Conservation (phyloP, 257 asterid species). For the Rhazya stricta region DNA sequence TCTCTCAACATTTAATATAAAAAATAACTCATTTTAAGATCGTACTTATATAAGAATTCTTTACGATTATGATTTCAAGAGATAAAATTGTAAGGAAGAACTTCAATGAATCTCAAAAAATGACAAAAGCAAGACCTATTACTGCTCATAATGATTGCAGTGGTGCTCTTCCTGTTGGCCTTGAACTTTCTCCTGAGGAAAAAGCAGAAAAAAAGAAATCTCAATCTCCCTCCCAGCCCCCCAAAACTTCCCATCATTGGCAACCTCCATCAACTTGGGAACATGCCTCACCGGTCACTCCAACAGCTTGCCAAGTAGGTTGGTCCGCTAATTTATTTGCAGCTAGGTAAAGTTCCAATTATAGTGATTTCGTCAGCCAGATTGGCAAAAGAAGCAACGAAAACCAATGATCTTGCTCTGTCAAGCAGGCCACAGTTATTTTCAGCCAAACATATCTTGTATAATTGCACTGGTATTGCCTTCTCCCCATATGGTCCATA, state of each 20-base stretch:
- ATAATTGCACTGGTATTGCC: conserved; percentile 42
- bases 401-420: conserved; percentile 39
- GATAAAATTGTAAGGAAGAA: neutral
- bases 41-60: neutral
- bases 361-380: conserved; percentile 46
- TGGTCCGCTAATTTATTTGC: conserved; percentile 46
- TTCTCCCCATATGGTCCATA: conserved; percentile 48
- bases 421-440: conserved; percentile 46
- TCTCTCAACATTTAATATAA: no score
- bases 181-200: conserved; percentile 8
- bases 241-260: conserved; percentile 52
- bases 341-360: conserved; percentile 50
- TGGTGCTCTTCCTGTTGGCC: conserved; percentile 7
- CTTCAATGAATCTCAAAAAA: conserved; percentile 21
- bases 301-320: conserved; percentile 29
- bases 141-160: conserved; percentile 11
- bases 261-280: conserved; percentile 54
- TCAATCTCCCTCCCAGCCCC: conserved; percentile 43
- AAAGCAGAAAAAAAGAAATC: neutral
- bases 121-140: conserved; percentile 11
- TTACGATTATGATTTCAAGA: neutral
- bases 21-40: neutral
- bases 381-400: conserved; percentile 44
- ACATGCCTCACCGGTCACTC: conserved; percentile 48
- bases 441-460: conserved; percentile 50